Base-by-base conservation (phyloP, 495 filamentous ascomycete genomes). In the Daldinia concentrica region DNA sequence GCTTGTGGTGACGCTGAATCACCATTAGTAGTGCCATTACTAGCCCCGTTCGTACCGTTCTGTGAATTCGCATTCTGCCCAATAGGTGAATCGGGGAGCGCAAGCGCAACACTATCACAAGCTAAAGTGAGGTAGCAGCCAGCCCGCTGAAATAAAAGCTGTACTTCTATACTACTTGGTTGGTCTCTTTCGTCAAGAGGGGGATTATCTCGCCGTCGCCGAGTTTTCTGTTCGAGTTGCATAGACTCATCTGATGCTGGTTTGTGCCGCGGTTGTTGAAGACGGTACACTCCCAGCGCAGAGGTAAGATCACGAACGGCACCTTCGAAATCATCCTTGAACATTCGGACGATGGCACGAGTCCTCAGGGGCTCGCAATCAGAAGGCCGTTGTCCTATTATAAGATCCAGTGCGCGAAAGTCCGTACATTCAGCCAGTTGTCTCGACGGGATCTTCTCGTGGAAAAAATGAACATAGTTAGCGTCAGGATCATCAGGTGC, bases 391-490 rank as follows among this genome's bases (percentile, higher is more conserved):
- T 87, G 86, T 14, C 79, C 79, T 48, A 92, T 90, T 48, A 93
- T 86, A 52, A 91, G 85, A 79, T 92, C 82, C 66, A 94, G 78
- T 1, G 86, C 83, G 48, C 83, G 78, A 27, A 93, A 79, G 43
- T 85, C 87, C 6, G 92, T 93, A 76, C 84, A 91, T 72, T 93
- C 87, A 54, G 89, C 91, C 68, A 94, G 84, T 79, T 91, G 90
- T 27, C 92, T 82, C 12, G 87, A 90, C 1, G 92, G 92, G 41
- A 94, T 94, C 82, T 93, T 94, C 74, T 94, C 92, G 79, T 94
- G 92, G 76, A 94, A 94, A 79, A 94, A 94, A 71, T 94, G 90
- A 4, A 94, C 92, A 67, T 94, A 94, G 69, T 90, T 91, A 30
- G 90, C 92, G 70, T 93, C 91, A 9, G 83, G 76, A 68, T 92